Evolutionary conservation across 2,329 filamentous ascomycete genomes (phyloP), one percentile per base, ranked within the genome.

Genomic region (Grosmannia serpens): DNA sequence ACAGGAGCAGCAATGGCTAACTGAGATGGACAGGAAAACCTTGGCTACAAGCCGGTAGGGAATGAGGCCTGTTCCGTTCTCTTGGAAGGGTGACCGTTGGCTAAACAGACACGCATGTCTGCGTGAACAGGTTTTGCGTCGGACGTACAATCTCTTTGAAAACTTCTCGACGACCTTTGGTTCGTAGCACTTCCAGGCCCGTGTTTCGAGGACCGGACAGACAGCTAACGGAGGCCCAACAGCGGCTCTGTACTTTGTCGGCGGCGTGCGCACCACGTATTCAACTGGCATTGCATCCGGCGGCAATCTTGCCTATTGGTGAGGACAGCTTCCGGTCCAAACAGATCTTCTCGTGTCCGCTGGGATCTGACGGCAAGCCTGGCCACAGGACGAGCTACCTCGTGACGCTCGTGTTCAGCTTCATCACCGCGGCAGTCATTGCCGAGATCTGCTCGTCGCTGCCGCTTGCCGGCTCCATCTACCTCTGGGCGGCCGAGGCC

Each of bases 381-480:
- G 44, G 35, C 50, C 13, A 8, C 26, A 59, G 58, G 59, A 61
- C 44, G 31, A 56, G 47, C 11, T 61, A 56, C 50, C 26, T 61
- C 11, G 54, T 61, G 27, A 56, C 38, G 10, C 41, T 44, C 47
- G 56, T 59, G 24, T 62, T 62, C 26, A 57, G 58, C 4, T 60
- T 62, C 26, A 56, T 56, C 54, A 60, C 56, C 1, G 58, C 58
- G 6, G 58, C 58, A 27, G 60, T 62, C n/a, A 57, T 60, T 15
- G 60, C 58, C 51, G 60, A 61, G 56, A 60, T 60, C 58, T 61
- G 60, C 53, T 61, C 60, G 26, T 61, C 60, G 26, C 60, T 61
- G 26, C 60, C 60, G 24, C 60, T 61, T 7, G 50, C 60, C 22
- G 60, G 60, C 6, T 60, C 58, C 55, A 61, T 56, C 41, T 56